Base-by-base conservation (phyloP, 169 alveolate genomes). In the Plasmodium sp. region DNA sequence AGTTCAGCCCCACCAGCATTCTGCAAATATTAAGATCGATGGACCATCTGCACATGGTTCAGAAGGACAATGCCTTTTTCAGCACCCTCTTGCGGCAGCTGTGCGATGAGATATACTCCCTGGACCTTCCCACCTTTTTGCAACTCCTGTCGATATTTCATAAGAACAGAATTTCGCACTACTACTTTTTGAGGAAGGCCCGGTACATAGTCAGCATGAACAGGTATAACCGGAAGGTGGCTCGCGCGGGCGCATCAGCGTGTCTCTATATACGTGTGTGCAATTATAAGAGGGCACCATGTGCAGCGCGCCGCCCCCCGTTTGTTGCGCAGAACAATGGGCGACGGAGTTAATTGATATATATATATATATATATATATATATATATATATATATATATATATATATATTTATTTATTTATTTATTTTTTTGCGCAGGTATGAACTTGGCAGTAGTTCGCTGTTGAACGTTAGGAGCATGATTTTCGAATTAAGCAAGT, bases 111-210 rank as follows among this genome's bases (percentile, higher is more conserved):
- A 73, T 85, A 14, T 85, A 75, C 45, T 85, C 86, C 31, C 14
- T 85, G 41, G 39, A 75, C 34, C 77, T 77, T n/a, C 33, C 85
- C 6, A 74, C 71, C 41, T 85, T 43, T 75, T 85, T 43, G 18
- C 81, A 74, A 36, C 34, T 85, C 43, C 93, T 85, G 10, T 27
- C 36, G 33, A 16, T 85, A 85, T 85, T 85, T 74, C 62, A 85
- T 18, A 85, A 85, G 48, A 74, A 85, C 67, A 75, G 71, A 85
- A 85, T 85, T 51, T 75, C 93, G 0, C 84, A 85, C 41, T 85
- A 85, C 62, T 85, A 74, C 67, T 85, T 85, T 75, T 85, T 85
- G 67, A 85, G 80, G 71, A 85, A 85, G 85, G 84, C 93, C 43
- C 51, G 41, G 3, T 56, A 75, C 45, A 67, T 74, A 85, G 62